Evolutionary conservation across 441 rosid genomes (phyloP).

Genomic region (Bocquillonia castaneifolia): DNA sequence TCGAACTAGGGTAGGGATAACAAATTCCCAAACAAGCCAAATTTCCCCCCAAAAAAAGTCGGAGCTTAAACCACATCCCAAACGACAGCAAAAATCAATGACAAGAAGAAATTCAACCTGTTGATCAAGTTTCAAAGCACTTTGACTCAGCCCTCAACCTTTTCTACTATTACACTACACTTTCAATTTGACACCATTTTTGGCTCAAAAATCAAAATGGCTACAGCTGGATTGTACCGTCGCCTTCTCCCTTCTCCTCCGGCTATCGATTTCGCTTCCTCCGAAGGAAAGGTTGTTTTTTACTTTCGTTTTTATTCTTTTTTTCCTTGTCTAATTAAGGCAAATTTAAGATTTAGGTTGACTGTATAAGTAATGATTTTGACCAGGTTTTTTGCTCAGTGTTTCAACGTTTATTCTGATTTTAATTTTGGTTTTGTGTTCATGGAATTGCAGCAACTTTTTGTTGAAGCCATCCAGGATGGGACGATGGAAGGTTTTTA

Average conservation of each 20-base stretch:
- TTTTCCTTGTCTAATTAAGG: not conserved
- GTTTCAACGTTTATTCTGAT: not conserved
- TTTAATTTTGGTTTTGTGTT: not conserved
- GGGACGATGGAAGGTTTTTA: constrained; percentile 66
- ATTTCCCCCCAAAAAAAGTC: too few species aligned
- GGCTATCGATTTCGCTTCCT: constrained; percentile 79
- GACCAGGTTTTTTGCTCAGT: not conserved
- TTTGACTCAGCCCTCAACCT: too few species aligned
- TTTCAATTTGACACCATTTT: too few species aligned
- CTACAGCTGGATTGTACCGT: constrained; percentile 71
- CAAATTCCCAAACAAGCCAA: too few species aligned
- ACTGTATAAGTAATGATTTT: not conserved
- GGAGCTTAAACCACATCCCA: too few species aligned
- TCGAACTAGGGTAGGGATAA: too few species aligned
- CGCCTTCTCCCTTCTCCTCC: constrained; percentile 79
- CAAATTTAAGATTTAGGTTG: not conserved
- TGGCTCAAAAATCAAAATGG: too few species aligned
- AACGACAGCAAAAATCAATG: too few species aligned
- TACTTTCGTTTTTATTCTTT: not conserved
- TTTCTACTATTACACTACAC: too few species aligned
- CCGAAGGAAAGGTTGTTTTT: constrained; percentile 69
- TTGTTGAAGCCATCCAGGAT: constrained; percentile 52
- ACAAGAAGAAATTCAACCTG: too few species aligned
- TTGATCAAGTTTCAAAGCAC: too few species aligned
- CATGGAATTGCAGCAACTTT: constrained; percentile 55